Conservation (phyloP, 78 protist species). For the Dictyostelium citrinum region DNA sequence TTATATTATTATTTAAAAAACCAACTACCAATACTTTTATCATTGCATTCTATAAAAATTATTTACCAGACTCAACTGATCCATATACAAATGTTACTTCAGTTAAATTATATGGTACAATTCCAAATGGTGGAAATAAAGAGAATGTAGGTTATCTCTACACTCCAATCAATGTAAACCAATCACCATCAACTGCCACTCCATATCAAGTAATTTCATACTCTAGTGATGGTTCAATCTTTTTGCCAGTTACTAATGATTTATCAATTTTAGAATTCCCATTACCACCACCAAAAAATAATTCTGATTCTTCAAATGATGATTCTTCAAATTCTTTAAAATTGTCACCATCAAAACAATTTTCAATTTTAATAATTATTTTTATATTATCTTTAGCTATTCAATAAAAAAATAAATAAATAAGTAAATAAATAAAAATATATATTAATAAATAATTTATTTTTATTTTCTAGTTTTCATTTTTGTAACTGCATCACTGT, state of each 20-base stretch:
- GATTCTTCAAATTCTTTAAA: not conserved
- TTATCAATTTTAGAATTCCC: not conserved
- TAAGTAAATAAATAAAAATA: too few relatives aligned
- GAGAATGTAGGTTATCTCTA: not conserved
- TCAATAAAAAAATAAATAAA: not conserved
- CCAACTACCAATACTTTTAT: not conserved
- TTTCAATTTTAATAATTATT: not conserved
- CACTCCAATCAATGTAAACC: not conserved
- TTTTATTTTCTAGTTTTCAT: not conserved
- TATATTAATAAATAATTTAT: too few relatives aligned
- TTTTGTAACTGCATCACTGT: not conserved
- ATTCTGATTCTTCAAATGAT: not conserved
- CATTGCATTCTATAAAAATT: not conserved
- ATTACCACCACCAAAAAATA: not conserved
- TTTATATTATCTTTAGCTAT: not conserved
- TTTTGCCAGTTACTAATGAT: not conserved
- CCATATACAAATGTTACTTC: not conserved
- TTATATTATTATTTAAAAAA: not conserved
- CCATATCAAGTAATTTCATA: not conserved
- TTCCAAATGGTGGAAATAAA: not conserved
- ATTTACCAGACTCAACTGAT: not conserved
- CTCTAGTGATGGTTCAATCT: not conserved
- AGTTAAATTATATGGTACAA: not conserved
- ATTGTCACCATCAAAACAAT: not conserved
- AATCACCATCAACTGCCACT: not conserved